Base-by-base conservation (phyloP, 2,329 filamentous ascomycete species). In the Colletotrichum spinosum region DNA sequence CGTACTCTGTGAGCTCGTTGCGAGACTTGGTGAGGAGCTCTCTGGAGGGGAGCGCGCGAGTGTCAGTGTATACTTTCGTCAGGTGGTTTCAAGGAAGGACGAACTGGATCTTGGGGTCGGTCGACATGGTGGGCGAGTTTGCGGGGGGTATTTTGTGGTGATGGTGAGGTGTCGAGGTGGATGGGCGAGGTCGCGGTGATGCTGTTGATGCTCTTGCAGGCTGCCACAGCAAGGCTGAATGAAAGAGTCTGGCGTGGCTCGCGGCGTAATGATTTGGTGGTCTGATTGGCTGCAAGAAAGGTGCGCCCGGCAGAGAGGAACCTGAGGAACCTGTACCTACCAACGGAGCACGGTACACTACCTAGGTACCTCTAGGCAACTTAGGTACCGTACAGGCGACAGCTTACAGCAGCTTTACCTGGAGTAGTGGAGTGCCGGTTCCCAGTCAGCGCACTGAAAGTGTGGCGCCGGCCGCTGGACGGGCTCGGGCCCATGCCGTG, bases 1-100 rank as follows among this genome's bases (percentile, higher is more conserved):
- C 94, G 81, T 95, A 97, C 83, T 97, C 94, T 69, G 94, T 97
- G 81, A 97, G 91, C 78, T 97, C 94, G 75, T 86, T 89, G 80
- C 93, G 92, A 70, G 93, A 90, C 86, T 97, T 97, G 78, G 88
- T 90, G 70, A 97, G 88, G 74, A 97, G 89, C 80, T 97, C 94
- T 81, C 93, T 97, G 77, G 66, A 65, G 13, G 55, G 46, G 17
- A n/a, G 25, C 25, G 25, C 38, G 39, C 13, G 8, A n/a, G 33
- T 34, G 70, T 80, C 74, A 81, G 76, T 64, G 33, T 25, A 48
- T 6, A 13, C 49, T 5, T 48, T 49, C 34, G 46, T 60, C 25
- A 17, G 8, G 15, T 9, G 39, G 50, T 9, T 13, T 55, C 37
- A 38, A 15, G 44, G 17, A 25, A 34, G 37, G 34, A 77, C 87